These are phyloP conservation scores for Taphrina flavorubra DNA, from an alignment of 1,139 yeast genomes.

Conservation along the genomic window DNA sequence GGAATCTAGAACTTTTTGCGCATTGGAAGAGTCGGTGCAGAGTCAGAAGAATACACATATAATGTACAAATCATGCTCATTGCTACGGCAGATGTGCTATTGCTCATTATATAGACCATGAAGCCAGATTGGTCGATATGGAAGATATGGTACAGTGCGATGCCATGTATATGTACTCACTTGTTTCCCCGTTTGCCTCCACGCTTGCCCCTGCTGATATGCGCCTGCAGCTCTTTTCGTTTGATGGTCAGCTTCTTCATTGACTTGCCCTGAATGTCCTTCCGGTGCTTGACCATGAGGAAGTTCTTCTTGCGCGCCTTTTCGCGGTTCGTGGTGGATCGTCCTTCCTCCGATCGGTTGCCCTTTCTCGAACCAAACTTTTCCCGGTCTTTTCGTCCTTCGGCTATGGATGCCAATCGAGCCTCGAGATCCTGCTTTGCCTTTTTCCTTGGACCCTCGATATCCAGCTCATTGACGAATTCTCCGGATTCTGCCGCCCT, in stretches of 20 bases:
- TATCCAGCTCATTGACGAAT: constrained; percentile 73
- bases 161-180: neutral
- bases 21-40: too few relatives aligned
- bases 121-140: too few relatives aligned
- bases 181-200: constrained; percentile 39
- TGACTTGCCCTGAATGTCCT: constrained; percentile 90
- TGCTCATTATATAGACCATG: too few relatives aligned
- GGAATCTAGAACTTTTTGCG: neutral
- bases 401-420: constrained; percentile 80
- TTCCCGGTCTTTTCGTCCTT: constrained; percentile 92
- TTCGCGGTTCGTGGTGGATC: constrained; percentile 92
- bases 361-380: constrained; percentile 88
- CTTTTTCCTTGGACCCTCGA: constrained; percentile 77
- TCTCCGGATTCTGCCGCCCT: constrained; percentile 54
- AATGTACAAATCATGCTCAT: too few relatives aligned
- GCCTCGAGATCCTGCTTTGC: constrained; percentile 89
- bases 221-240: constrained; percentile 84
- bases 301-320: constrained; percentile 98
- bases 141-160: neutral
- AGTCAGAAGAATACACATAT: too few relatives aligned
- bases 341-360: constrained; percentile 66
- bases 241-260: constrained; percentile 87
- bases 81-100: too few relatives aligned
- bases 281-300: constrained; percentile 97
- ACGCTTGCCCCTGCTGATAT: constrained; percentile 50